Conservation (phyloP, 306 rosid species). For the Lathyrus aphaca region DNA sequence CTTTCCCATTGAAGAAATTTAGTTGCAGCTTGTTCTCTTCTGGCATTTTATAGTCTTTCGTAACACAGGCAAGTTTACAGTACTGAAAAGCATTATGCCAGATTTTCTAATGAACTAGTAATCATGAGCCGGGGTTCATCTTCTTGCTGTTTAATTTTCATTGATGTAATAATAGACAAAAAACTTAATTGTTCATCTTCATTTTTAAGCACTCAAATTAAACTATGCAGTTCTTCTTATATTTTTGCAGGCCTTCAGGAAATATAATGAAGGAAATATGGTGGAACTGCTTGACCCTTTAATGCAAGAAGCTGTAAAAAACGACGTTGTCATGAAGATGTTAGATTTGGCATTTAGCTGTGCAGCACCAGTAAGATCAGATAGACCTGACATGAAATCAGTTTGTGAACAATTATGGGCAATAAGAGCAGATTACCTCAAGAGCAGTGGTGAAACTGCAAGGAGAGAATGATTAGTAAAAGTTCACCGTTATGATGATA, state of each 20-base stretch:
- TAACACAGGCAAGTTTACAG: not conserved
- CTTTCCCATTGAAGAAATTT: not conserved
- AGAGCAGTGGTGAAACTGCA: conserved; percentile 42
- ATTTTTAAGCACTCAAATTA: conserved; percentile 23
- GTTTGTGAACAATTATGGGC: conserved; percentile 91
- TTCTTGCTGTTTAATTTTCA: not conserved
- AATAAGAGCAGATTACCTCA: conserved; percentile 79
- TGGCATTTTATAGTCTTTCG: conserved; percentile 17
- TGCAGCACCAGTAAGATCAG: conserved; percentile 80
- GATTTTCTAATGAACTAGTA: conserved; percentile 6
- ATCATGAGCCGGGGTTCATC: not conserved
- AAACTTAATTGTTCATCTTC: conserved; percentile 7
- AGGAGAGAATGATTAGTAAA: conserved; percentile 47
- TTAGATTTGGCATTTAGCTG: conserved; percentile 79
- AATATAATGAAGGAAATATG: conserved; percentile 59
- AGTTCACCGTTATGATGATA: conserved; percentile 23
- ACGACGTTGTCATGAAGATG: conserved; percentile 60
- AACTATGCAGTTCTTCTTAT: conserved; percentile 11
- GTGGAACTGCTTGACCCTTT: conserved; percentile 69
- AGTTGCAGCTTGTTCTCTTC: conserved; percentile 11
- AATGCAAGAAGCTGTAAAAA: conserved; percentile 68
- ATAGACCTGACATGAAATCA: conserved; percentile 86
- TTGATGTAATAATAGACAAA: conserved; percentile 2
- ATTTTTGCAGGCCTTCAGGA: conserved; percentile 72
- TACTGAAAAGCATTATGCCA: conserved; percentile 3